Evolutionary conservation across 2,329 filamentous ascomycete genomes (phyloP), one percentile per base, ranked within the genome.

Genomic region (Arthrobotrys entomopaga): DNA sequence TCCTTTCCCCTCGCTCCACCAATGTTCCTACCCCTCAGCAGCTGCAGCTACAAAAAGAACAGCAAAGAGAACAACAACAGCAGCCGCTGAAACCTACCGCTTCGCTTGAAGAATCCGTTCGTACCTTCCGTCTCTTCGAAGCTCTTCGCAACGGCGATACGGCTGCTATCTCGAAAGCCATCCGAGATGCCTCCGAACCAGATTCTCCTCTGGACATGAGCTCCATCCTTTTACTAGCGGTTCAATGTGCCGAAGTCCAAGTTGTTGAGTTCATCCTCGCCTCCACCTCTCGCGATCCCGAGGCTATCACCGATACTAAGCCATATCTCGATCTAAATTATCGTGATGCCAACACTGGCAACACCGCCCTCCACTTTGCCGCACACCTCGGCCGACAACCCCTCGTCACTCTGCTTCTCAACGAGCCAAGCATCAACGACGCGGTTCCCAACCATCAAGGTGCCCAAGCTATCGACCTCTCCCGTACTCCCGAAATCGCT

Each of bases 211-310:
- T 78, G 66, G 78, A 78, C 3, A 74, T 93, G 26, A 90, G 93
- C 71, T 95, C 92, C 1, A 90, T 98, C 48, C 85, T 99, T 42
- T 94, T 99, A 81, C 85, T 99, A 46, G 93, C 95, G 24, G 92
- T 98, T 50, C 95, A 99, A 82, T 98, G 94, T 82, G 94, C 95
- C 57, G 95, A 98, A 81, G 87, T 90, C 56, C 89, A 92, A 19
- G 93, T 99, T 26, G 91, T 99, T 63, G 93, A 99, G 81, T 97
- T 94, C 79, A 90, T 98, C n/a, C 83, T 99, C 49, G 93, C 92
- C 1, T 85, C 86, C 60, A 84, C 83, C 16, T 82, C 80, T 2
- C 76, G 80, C 2, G 78, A 80, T 3, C 78, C 81, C 1, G 29
- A 34, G 2, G 87, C 92, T 75, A 88, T 90, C 29, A 85, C 84